phyloP scores from a whole-genome alignment of 2,329 filamentous ascomycete genomes.

The Botrytis aclada region DNA sequence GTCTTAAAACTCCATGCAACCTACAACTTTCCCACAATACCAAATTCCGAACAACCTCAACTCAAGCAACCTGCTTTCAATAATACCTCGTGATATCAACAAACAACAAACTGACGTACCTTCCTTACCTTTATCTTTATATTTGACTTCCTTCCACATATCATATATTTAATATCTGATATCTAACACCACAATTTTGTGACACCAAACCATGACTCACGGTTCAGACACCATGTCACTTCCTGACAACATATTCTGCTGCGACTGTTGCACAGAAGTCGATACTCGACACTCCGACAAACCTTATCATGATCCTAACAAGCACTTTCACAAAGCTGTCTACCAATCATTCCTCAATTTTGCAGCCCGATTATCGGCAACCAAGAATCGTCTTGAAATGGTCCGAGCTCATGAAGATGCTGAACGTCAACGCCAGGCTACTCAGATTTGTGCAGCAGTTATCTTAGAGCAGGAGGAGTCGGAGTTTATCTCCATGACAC shows the following conservation, averaged over 20 bases:
- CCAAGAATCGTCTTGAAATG: neutral
- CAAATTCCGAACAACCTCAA: neutral
- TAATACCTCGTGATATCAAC: neutral
- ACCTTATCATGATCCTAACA: conserved; percentile 18
- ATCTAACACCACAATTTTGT: neutral
- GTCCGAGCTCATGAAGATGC: neutral
- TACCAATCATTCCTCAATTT: conserved; percentile 19
- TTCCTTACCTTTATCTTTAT: conserved; percentile 2
- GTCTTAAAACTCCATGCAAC: neutral
- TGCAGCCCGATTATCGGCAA: conserved; percentile 2
- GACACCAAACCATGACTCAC: conserved; percentile 9
- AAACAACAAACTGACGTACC: neutral
- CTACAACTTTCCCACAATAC: neutral
- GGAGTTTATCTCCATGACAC: neutral
- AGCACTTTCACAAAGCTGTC: conserved; percentile 15
- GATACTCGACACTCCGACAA: conserved; percentile 13
- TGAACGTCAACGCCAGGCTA: neutral
- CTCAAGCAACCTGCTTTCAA: neutral
- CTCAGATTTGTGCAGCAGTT: neutral
- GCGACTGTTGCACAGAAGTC: neutral
- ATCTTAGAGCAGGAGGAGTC: neutral
- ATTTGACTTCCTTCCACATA: neutral
- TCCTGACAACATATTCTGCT: conserved; percentile 19
- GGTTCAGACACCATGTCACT: neutral
- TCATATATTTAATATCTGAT: neutral